Base-by-base conservation (phyloP, 495 filamentous ascomycete species). In the Penicillium soppii region DNA sequence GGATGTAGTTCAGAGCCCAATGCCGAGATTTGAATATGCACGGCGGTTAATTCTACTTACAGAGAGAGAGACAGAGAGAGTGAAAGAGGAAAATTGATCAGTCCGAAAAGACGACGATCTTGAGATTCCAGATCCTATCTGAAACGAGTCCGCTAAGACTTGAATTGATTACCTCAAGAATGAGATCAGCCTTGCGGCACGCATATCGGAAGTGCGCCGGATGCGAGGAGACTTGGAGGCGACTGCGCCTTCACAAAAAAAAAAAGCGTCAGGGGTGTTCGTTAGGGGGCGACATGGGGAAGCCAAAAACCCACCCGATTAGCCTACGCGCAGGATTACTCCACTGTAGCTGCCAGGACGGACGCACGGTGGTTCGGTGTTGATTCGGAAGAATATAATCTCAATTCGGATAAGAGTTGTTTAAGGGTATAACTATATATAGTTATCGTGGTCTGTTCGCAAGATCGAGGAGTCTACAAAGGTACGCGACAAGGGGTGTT, bases 241-340 rank as follows among this genome's bases (percentile, higher is more conserved):
- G n/a, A n/a, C n/a, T n/a, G n/a, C n/a, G 42, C 56, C 50, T 49
- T 59, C 43, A 41, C 56, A 54, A 40, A 29, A 22, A 39, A 43
- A 50, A 42, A 43, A 38, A 53, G 52, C 19, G 5, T 56, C 62
- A 67, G 68, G 68, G 70, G 66, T 62, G 70, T 73, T 73, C 64
- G 59, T 69, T 67, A 66, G 62, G 61, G 68, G 62, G 54, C 43
- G n/a, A 29, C 54, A 69, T 66, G 68, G 64, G 65, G 64, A 68
- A 70, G 46, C 49, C 58, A 66, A 56, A 52, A 66, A 62, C 52
- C 57, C 55, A 66, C 66, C 64, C 59, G 57, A 70, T 63, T 68
- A 71, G 64, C 65, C 58, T n/a, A n/a, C n/a, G n/a, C 59, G 46
- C 57, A 65, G 52, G 59, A 57, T 59, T 23, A 30, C 55, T 67